Conservation (phyloP, 106 monocot species). For the Acanthochlamys bracteata region DNA sequence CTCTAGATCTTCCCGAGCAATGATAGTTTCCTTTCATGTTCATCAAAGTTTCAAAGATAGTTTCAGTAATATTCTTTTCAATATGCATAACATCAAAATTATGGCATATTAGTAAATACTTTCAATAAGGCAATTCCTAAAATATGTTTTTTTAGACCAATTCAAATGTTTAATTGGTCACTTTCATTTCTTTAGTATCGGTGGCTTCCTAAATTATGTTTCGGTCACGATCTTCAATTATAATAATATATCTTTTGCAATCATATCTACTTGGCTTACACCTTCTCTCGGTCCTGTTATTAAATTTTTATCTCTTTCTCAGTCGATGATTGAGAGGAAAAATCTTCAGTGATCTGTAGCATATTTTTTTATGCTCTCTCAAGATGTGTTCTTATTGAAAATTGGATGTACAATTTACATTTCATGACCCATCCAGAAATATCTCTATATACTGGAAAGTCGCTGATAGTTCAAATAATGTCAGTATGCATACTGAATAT, state of each 20-base stretch:
- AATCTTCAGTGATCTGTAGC: constrained; percentile 1
- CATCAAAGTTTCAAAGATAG: not conserved
- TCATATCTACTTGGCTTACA: no score
- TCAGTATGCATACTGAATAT: constrained; percentile 8
- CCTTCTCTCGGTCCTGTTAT: no score
- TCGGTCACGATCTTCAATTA: not conserved
- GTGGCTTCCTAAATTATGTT: not conserved
- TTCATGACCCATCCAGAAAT: constrained; percentile 20
- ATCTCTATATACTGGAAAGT: constrained; percentile 8
- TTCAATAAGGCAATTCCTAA: constrained; percentile 7
- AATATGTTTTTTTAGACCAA: constrained; percentile 18
- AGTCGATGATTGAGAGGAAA: not conserved
- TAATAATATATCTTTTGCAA: not conserved
- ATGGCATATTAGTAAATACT: constrained; percentile 1
- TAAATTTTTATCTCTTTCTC: not conserved
- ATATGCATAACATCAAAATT: constrained; percentile 18
- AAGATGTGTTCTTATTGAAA: not conserved
- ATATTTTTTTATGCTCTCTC: not conserved
- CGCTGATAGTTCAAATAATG: constrained; percentile 11
- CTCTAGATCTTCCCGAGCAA: not conserved
- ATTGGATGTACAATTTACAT: constrained; percentile 4
- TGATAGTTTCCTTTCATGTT: constrained; percentile 8
- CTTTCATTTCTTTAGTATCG: not conserved
- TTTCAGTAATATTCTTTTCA: constrained; percentile 13
- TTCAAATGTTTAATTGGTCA: not conserved